Percentiles rank a stretch among this genome's conserved stretches.
Conservation (phyloP, 169 alveolate species). For the Eimeria nieschulzi region DNA sequence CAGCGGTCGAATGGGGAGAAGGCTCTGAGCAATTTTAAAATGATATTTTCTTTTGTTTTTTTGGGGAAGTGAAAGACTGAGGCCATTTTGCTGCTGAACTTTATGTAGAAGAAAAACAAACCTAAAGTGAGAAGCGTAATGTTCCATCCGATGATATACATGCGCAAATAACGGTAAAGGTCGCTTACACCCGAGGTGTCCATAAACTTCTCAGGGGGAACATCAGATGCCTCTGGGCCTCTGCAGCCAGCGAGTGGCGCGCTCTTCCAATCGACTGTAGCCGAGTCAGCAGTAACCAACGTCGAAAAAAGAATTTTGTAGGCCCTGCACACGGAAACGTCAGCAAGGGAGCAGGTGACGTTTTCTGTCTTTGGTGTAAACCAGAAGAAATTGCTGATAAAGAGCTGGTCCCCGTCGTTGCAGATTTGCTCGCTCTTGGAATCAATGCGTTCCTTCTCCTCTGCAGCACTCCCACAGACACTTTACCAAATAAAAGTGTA, state of each 20-base stretch:
- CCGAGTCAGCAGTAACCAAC: neutral
- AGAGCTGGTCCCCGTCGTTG: conserved; percentile 45
- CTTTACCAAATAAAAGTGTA: no score
- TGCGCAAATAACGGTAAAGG: conserved; percentile 27
- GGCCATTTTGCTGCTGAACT: conserved; percentile 37
- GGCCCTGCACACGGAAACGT: conserved; percentile 13
- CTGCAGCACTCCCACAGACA: neutral
- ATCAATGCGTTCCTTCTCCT: neutral
- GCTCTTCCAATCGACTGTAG: neutral
- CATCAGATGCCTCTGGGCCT: neutral
- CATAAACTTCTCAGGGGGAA: neutral
- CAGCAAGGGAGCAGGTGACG: neutral
- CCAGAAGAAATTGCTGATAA: neutral
- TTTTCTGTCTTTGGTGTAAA: conserved; percentile 34
- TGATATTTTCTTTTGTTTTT: neutral
- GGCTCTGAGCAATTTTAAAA: conserved; percentile 6
- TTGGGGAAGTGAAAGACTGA: conserved; percentile 26
- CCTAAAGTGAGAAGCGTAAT: neutral
- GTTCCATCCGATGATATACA: conserved; percentile 40
- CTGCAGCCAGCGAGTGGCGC: neutral
- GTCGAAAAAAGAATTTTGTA: neutral
- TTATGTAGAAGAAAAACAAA: conserved; percentile 11
- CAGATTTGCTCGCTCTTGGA: neutral
- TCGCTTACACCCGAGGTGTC: conserved; percentile 3
- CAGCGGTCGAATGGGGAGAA: conserved; percentile 34